Percentiles rank a stretch among this genome's conserved stretches.
phyloP scores from a whole-genome alignment of 2,329 filamentous ascomycete species.

The Nakataea oryzae region DNA sequence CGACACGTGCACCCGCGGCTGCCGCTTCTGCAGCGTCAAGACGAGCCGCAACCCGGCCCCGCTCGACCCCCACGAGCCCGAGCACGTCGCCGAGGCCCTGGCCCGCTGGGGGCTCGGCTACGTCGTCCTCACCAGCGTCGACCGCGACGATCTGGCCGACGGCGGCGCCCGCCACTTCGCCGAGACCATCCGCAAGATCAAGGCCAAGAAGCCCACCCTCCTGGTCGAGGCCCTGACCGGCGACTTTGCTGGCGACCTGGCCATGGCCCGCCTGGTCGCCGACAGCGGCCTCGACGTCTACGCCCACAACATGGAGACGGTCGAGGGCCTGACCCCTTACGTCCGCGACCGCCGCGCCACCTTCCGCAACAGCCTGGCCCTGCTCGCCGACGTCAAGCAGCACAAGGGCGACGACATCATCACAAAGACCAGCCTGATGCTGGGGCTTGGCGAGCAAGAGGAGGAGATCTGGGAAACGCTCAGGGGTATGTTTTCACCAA shows the following conservation, averaged over 20 bases:
- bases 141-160: slow-evolving; percentile 84
- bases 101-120: slow-evolving; percentile 91
- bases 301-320: slow-evolving; percentile 94
- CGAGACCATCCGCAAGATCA: slow-evolving; percentile 90
- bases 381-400: slow-evolving; percentile 73
- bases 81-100: slow-evolving; percentile 91
- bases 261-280: slow-evolving; percentile 79
- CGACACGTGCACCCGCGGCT: slow-evolving; percentile 93
- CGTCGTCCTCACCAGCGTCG: slow-evolving; percentile 86
- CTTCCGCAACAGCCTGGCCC: slow-evolving; percentile 74
- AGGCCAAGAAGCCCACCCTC: slow-evolving; percentile 67
- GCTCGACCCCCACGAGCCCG: slow-evolving; percentile 89
- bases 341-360: slow-evolving; percentile 84
- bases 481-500: slow-evolving; percentile 42
- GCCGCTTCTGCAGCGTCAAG: slow-evolving; percentile 95
- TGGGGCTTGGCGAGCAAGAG: slow-evolving; percentile 88
- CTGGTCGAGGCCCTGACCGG: slow-evolving; percentile 79
- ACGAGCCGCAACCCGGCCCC: slow-evolving; percentile 66
- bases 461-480: slow-evolving; percentile 73
- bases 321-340: slow-evolving; percentile 79
- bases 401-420: slow-evolving; percentile 63
- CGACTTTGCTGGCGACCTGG: slow-evolving; percentile 75
- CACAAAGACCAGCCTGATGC: slow-evolving; percentile 98
- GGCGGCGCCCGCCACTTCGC: slow-evolving; percentile 85
- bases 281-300: slow-evolving; percentile 88